Evolutionary conservation across 805 yeast genomes (phyloP), one percentile per base, ranked within the genome.

Genomic region (Myxozyma mucilagina): DNA sequence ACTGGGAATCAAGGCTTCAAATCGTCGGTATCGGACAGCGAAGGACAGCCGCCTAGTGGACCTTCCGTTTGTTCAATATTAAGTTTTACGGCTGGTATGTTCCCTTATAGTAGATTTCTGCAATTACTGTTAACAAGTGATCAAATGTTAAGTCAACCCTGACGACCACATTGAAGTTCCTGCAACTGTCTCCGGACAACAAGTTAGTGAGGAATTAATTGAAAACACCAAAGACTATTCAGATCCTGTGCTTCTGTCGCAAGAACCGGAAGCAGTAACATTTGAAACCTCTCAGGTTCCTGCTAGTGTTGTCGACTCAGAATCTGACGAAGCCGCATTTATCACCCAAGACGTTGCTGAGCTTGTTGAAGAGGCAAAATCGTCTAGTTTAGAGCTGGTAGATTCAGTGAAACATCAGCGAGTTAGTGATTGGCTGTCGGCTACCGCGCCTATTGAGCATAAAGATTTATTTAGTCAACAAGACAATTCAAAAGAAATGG

Each of bases 81-180:
- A 18, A 47, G 38, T 13, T 8, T 18, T 31, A 16, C 50, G 34
- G 36, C 38, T 14, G 51, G 45, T 38, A 32, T 29, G 47, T 16
- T 32, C 4, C 14, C 14, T 14, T 24, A 11, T 16, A 4, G 8
- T 10, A 14, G 8, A 14, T 20, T 35, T 48, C 29, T 16, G 42
- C 8, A 14, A 14, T 31, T n/a, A 29, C 10, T n/a, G 10, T 44
- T 10, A 31, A 44, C 14, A n/a, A 5, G 39, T 31, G 14, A 20
- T 13, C n/a, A 18, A 20, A 6, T 8, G 14, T 18, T 4, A 9
- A 20, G 24, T 9, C 7, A 39, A 35, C 14, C 14, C 10, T 10
- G 44, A 39, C 14, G 54, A 39, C 16, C 54, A 29, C 5, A 39
- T 50, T 13, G 38, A 50, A n/a, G 54, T 50, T 18, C 54, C 36